Base-by-base conservation (phyloP, 805 yeast species). In the Kazachstania africana region DNA sequence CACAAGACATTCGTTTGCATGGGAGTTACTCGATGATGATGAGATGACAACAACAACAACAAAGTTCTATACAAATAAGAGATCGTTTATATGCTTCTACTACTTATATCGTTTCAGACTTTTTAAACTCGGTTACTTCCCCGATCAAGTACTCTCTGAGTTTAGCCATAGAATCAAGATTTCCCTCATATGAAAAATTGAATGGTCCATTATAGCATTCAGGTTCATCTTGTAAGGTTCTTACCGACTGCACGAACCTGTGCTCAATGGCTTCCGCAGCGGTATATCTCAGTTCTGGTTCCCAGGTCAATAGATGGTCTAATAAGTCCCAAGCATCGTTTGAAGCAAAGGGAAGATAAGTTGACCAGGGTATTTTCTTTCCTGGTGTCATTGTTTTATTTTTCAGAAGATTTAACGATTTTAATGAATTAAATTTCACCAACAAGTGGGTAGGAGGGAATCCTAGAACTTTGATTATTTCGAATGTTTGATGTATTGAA, bases 381-480 rank as follows among this genome's bases (percentile, higher is more conserved):
- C n/a, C 21, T 16, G 16, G 18, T 2, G 14, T 12, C n/a, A 66
- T 63, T 26, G 60, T 55, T 3, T 72, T 66, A 1, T 62, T 59
- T 5, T 58, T 43, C 31, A 70, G 63, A 34, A 65, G 47, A 13
- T 66, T 69, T 62, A 65, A 63, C 2, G 73, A 67, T 26, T 57
- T 54, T 3, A 61, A 48, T 0, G 75, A 60, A 2, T 68, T 68
- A 51, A 60, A 71, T n/a, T 50, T 47, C 14, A 44, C 26, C 6
- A 74, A 52, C 2, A 70, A 50, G 3, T 60, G 65, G 19, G 54
- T 59, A 0, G 75, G 53, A 0, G 95, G 95, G 0, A 75, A 57
- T 0, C 95, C 96, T 30, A 84, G 55, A 1, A 79, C 65, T 45
- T 72, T 71, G 33, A 75, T 58, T 13, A 87, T 81, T 47, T 73